Evolutionary conservation across 352 stramenopile species (phyloP).

Genomic region (Phytophthora hybrid): DNA sequence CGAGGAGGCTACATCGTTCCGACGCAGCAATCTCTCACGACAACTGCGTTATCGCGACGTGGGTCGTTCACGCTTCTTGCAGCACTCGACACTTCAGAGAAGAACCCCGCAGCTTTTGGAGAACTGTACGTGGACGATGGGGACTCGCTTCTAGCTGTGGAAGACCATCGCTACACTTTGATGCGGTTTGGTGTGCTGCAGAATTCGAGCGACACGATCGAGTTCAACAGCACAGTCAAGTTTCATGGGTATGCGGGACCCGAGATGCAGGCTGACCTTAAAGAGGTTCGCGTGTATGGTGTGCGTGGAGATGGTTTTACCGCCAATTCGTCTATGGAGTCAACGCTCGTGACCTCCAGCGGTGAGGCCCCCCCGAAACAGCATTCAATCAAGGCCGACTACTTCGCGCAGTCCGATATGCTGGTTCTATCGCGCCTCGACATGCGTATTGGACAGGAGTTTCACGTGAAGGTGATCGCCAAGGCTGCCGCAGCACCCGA

Average conservation of each 20-base stretch:
- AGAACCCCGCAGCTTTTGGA: conserved; percentile 43
- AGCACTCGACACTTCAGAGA: conserved; percentile 44
- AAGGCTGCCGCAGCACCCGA: conserved; percentile 25
- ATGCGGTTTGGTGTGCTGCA: conserved; percentile 54
- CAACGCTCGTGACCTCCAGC: conserved; percentile 27
- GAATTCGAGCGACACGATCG: conserved; percentile 45
- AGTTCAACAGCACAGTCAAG: conserved; percentile 45
- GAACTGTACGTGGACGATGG: conserved; percentile 83
- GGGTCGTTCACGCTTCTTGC: conserved; percentile 64
- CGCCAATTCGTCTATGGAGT: conserved; percentile 66
- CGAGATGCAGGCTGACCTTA: conserved; percentile 68
- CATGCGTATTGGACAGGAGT: conserved; percentile 54
- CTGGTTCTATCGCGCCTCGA: conserved; percentile 62
- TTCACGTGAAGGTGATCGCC: conserved; percentile 54
- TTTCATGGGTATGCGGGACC: conserved; percentile 70
- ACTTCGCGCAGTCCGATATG: conserved; percentile 75
- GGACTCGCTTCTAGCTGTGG: conserved; percentile 69
- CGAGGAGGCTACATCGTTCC: conserved; percentile 73
- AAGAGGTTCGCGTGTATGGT: conserved; percentile 66
- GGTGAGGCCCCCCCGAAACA: conserved; percentile 10
- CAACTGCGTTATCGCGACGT: conserved; percentile 64
- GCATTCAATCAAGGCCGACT: conserved; percentile 52
- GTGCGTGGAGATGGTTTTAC: conserved; percentile 53
- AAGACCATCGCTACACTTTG: conserved; percentile 64
- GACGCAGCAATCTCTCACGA: conserved; percentile 61